phyloP scores from a whole-genome alignment of 768 basidiomycete species.

The Mycena kentingensis region DNA sequence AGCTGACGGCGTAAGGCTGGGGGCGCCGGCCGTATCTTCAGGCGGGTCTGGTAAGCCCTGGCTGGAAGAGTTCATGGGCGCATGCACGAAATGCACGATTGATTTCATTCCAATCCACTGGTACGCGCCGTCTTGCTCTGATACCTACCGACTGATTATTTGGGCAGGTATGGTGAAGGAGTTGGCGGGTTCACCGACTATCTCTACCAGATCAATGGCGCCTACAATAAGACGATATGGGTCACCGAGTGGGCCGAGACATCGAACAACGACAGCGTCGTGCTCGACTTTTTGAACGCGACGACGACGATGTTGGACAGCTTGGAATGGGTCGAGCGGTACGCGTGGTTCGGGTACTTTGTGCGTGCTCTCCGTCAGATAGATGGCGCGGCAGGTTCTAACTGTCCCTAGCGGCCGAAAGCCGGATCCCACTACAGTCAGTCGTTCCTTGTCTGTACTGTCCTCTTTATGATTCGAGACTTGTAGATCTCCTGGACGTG shows the following conservation, averaged over 20 bases:
- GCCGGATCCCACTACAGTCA: slow-evolving; percentile 44
- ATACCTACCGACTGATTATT: slow-evolving; percentile 28
- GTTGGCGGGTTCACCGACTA: slow-evolving; percentile 56
- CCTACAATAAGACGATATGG: slow-evolving; percentile 58
- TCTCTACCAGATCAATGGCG: slow-evolving; percentile 51
- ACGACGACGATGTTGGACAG: slow-evolving; percentile 58
- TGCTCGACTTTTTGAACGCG: slow-evolving; percentile 56
- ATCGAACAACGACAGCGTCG: slow-evolving; percentile 47
- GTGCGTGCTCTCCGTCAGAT: slow-evolving; percentile 27
- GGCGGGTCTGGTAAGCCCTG: slow-evolving; percentile 54
- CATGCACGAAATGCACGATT: slow-evolving; percentile 51
- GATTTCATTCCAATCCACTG: slow-evolving; percentile 55
- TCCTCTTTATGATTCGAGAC: slow-evolving; percentile 1
- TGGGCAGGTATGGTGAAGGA: slow-evolving; percentile 58
- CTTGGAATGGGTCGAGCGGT: slow-evolving; percentile 60
- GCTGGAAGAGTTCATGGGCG: slow-evolving; percentile 53
- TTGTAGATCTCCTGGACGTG: slow-evolving; percentile 43
- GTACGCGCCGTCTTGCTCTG: slow-evolving; percentile 35
- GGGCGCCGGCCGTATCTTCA: slow-evolving; percentile 60
- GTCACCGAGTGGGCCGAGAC: slow-evolving; percentile 66
- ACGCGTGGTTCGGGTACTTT: slow-evolving; percentile 64
- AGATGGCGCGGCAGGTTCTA: background rate
- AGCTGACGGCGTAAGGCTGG: slow-evolving; percentile 48
- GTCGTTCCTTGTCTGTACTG: slow-evolving; percentile 16
- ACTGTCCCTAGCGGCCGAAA: slow-evolving; percentile 39